Percentiles rank a stretch among this genome's conserved stretches.
Conservation (phyloP, 2,329 filamentous ascomycete genomes). For the Pseudocercospora cruenta region DNA sequence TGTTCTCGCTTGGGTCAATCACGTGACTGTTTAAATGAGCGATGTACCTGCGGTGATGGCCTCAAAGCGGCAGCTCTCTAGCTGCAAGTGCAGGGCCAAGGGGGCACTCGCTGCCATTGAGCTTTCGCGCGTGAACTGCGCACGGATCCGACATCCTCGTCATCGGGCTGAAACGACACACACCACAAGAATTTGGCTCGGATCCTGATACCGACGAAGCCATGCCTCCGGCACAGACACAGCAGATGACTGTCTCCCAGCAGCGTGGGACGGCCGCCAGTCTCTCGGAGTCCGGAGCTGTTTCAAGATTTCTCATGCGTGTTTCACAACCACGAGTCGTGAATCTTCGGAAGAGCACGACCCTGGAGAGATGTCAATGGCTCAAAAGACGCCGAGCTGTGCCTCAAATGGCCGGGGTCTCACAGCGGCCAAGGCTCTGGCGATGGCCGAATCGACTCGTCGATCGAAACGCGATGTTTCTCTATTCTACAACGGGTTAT, state of each 20-base stretch:
- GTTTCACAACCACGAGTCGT: constrained; percentile 11
- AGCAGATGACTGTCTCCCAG: neutral
- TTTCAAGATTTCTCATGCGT: constrained; percentile 4
- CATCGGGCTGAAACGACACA: constrained; percentile 1
- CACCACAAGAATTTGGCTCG: neutral
- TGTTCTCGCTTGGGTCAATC: too few relatives aligned
- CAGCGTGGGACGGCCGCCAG: neutral
- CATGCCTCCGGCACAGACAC: neutral
- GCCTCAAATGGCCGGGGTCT: neutral
- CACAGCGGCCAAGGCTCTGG: neutral
- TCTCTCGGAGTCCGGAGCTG: constrained; percentile 1
- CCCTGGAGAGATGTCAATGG: neutral
- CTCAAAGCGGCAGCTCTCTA: neutral
- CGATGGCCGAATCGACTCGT: neutral
- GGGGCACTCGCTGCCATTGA: neutral
- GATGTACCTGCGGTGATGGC: too few relatives aligned
- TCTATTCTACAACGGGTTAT: neutral
- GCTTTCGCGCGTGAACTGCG: neutral
- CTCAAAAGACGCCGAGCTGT: neutral
- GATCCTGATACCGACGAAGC: neutral
- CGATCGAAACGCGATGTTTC: neutral
- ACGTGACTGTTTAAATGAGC: too few relatives aligned
- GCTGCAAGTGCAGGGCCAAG: neutral
- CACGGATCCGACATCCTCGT: neutral
- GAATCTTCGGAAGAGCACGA: neutral